Evolutionary conservation across 768 basidiomycete species (phyloP), one percentile per base, ranked within the genome.

Genomic region (Lyophyllum semitale): DNA sequence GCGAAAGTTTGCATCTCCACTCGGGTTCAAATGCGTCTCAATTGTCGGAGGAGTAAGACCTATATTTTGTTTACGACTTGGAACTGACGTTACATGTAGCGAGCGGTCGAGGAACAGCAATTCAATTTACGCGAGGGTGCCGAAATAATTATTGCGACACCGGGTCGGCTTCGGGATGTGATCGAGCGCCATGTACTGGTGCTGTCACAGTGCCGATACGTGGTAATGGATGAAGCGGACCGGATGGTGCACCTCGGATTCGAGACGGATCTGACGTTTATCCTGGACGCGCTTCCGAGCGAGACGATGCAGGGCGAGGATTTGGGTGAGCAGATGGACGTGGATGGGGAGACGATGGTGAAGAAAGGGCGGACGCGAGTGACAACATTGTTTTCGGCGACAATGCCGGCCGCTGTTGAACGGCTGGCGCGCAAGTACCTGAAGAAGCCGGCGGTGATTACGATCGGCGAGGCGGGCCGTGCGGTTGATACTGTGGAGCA

Each of bases 181-280:
- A 88, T 99, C 57, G 96, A 99, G 73, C 87, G 95, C 20, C 92
- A 91, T 69, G 93, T 98, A 43, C 80, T 99, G 40, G 97, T 99
- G 18, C 82, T 99, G 41, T 90, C 91, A 7, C 97, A 99, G 71
- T 98, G 97, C 71, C 93, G 93, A 2, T 98, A 99, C 67, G 88
- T 99, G 55, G 96, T 99, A 61, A 97, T 99, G 97, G 97, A 99
- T 70, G 97, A 99, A 78, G 97, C 97, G 15, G 97, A 99, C 71
- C 85, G 97, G 48, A 98, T 99, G 97, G 95, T 99, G 58, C 88
- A 95, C 66, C 85, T 98, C 27, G 97, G 97, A 15, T 99, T 99
- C 68, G 97, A 99, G 71, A 84, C 82, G 15, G 95, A 97, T 68
- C 74, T 99, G 43, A 93, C 90, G 23, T 97, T 93, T 70, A 98